phyloP scores from a whole-genome alignment of 163 green algal species.

The Scenedesmus sp. region DNA sequence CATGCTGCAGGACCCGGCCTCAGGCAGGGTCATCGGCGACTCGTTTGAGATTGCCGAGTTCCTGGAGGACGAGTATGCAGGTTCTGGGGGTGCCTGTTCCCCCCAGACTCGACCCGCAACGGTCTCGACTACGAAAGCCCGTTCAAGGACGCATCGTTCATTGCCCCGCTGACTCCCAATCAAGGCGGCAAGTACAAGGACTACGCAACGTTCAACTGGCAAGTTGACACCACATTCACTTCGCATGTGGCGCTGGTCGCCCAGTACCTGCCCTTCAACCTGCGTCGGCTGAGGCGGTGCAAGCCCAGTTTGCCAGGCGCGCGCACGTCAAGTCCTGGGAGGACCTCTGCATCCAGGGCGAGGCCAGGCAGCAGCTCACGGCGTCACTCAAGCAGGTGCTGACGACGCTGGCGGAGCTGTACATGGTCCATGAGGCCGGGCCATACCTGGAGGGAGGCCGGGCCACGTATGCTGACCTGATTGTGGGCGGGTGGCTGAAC shows the following conservation, averaged over 20 bases:
- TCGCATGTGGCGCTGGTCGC: not conserved
- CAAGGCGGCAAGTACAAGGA: not conserved
- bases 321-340: constrained; percentile 31
- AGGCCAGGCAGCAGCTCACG: constrained; percentile 9
- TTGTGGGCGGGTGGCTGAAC: constrained; percentile 51
- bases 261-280: constrained; percentile 43
- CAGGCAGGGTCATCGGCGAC: constrained; percentile 38
- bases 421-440: not conserved
- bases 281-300: not conserved
- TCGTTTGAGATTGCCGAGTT: constrained; percentile 49
- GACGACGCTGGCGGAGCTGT: constrained; percentile 16
- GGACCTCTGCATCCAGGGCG: not conserved
- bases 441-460: constrained; percentile 36
- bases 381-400: constrained; percentile 9
- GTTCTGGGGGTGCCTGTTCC: constrained; percentile 40
- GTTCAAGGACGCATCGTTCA: constrained; percentile 30
- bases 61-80: constrained; percentile 34
- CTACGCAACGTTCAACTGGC: constrained; percentile 43
- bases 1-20: constrained; percentile 40
- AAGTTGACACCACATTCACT: constrained; percentile 42
- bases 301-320: constrained; percentile 8
- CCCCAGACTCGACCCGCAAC: constrained; percentile 20
- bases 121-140: constrained; percentile 49
- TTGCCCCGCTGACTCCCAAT: not conserved
- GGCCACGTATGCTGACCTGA: constrained; percentile 47